Evolutionary conservation across 2,329 filamentous ascomycete genomes (phyloP), one percentile per base, ranked within the genome.

Genomic region (Neonectria sp.): DNA sequence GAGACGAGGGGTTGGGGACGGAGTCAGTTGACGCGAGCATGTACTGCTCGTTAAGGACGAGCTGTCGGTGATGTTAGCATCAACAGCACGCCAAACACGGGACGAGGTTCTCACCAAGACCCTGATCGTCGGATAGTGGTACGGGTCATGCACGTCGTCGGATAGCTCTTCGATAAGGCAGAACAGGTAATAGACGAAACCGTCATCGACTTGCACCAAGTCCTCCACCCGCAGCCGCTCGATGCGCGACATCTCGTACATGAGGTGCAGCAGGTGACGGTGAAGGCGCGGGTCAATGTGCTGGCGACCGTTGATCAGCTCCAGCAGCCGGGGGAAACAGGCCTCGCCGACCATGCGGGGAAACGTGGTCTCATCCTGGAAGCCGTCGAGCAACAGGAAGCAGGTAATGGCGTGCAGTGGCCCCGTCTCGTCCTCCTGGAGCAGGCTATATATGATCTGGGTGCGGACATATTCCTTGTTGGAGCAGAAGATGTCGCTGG

Each of bases 41-140:
- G 81, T 98, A 99, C 81, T 99, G 96, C 81, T 99, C 96, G 81
- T 99, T 99, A 71, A 99, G 83, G 31, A 98, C 95, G 74, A 99
- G 89, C 94, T 97, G 71, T 57, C 55, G 12, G 5, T 8, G 17
- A 37, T 33, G 72, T 78, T 57, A 77, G 74, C 63, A 43, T 55
- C 25, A 11, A 11, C 25, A 7, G 24, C 33, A 29, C 33, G 33
- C 24, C 15, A 45, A 29, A 17, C 21, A 25, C 45, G 35, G 27
- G n/a, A 15, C 9, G 24, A 24, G 48, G 58, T 53, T 84, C 91
- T 79, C 82, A 97, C 95, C 82, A 99, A 81, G 56, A 98, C 95
- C 71, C 95, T 90, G 77, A 99, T 98, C 52, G 98, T 92, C 6
- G 94, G 93, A 79, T 98, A 98, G 79, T 98, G 95, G 79, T 97